Evolutionary conservation across 805 yeast genomes (phyloP), one percentile per base, ranked within the genome.

Genomic region (Pichia thaimueangensis): DNA sequence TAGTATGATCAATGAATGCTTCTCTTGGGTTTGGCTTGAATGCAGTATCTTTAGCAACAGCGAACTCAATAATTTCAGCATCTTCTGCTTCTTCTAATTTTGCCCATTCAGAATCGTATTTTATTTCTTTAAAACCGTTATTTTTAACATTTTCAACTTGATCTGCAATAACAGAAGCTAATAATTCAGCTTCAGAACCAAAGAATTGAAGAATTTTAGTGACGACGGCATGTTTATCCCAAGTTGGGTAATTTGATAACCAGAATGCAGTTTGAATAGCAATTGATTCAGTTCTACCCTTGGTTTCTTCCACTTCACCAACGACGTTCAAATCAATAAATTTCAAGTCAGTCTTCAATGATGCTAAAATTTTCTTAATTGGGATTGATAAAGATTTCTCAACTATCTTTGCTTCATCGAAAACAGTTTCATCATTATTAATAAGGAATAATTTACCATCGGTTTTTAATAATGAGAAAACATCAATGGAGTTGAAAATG

Each of bases 251-350:
- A 7, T 84, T 75, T 33, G 73, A 67, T 46, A 73, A 73, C 95
- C 95, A 87, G 69, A 86, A 82, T 0, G 81, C 86, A 32, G 82
- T 76, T 65, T 88, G 95, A 44, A 77, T 65, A 38, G 87, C 86
- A 60, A 88, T 81, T 30, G 79, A 73, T 25, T 71, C 70, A 4
- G 93, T 78, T 58, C 88, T 80, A 23, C 94, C 94, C 52, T 77
- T 73, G 31, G 93, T 80, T 42, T 80, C 79, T 47, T 77, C 82
- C 52, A 78, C 71, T 42, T 77, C 86, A 32, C 82, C 86, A 46
- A 83, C 66, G 17, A 75, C 58, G 19, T 78, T 70, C 49, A 74
- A 68, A 60, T 87, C 94, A 39, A 86, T 57, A 22, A 84, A 63
- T 45, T 69, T 66, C 35, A 88, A 60, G 41, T 68, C 65, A 50